A percentile compares a stretch with the other conserved stretches of the same genome.
These are phyloP conservation scores for Tuber melanosporum DNA, from an alignment of 495 filamentous ascomycete genomes.

Conservation along the genomic window DNA sequence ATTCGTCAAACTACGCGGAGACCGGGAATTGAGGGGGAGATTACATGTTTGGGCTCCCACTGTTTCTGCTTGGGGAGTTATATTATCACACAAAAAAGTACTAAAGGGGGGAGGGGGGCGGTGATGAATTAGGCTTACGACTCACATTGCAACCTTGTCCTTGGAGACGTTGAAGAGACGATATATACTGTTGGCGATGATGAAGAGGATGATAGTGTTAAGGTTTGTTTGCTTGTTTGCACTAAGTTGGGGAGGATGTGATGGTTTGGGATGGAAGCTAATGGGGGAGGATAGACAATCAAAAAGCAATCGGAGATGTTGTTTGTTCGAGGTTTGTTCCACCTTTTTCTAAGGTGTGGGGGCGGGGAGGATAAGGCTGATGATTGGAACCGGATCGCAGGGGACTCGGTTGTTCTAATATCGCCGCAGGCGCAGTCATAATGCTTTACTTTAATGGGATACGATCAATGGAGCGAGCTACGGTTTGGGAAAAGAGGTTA, in stretches of 20 bases:
- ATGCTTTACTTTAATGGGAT: slow-evolving; percentile 9
- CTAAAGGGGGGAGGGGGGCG: not conserved
- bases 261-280: slow-evolving; percentile 7
- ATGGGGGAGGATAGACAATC: slow-evolving; percentile 58
- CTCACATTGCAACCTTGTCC: slow-evolving; percentile 95
- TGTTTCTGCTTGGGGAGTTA: slow-evolving; percentile 6
- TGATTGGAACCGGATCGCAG: slow-evolving; percentile 45
- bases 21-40: slow-evolving; percentile 88
- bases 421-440: slow-evolving; percentile 60
- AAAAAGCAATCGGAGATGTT: slow-evolving; percentile 98
- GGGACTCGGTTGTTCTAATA: slow-evolving; percentile 93
- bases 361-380: not conserved
- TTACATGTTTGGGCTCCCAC: slow-evolving; percentile 64
- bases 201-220: slow-evolving; percentile 67
- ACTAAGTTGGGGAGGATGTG: slow-evolving; percentile 13
- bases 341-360: not conserved
- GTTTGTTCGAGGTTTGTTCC: slow-evolving; percentile 81
- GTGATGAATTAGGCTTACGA: slow-evolving; percentile 72
- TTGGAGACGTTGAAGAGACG: slow-evolving; percentile 95
- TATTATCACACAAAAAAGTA: not conserved
- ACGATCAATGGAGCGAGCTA: not conserved
- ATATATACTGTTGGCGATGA: slow-evolving; percentile 85
- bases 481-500: not conserved
- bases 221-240: slow-evolving; percentile 49
- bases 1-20: slow-evolving; percentile 91